phyloP scores from a whole-genome alignment of 163 green algal genomes.

The Prototheca stagnorum region DNA sequence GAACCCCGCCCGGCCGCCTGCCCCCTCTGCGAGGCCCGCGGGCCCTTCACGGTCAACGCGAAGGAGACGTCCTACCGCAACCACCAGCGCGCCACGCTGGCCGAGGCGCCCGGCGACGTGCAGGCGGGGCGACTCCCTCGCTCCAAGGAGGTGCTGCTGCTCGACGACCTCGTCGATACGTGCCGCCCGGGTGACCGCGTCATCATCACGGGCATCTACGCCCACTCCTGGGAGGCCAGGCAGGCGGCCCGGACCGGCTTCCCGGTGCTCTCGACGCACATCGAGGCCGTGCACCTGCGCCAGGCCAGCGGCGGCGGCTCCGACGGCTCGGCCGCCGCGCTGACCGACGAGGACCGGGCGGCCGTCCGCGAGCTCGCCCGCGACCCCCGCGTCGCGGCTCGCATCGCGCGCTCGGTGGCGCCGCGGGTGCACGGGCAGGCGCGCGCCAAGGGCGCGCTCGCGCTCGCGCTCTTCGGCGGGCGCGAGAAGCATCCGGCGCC shows the following conservation, averaged over 20 bases:
- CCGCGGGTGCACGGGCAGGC: conserved; percentile 95
- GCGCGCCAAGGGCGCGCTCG: conserved; percentile 90
- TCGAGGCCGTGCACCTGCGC: conserved; percentile 80
- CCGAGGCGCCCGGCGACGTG: conserved; percentile 83
- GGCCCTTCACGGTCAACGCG: conserved; percentile 77
- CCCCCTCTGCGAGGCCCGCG: conserved; percentile 68
- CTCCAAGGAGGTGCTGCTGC: conserved; percentile 92
- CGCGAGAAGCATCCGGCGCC: conserved; percentile 53
- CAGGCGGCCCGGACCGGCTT: conserved; percentile 87
- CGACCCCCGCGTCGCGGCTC: conserved; percentile 51
- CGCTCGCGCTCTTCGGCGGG: conserved; percentile 87
- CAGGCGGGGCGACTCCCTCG: conserved; percentile 84
- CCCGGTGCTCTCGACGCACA: conserved; percentile 83
- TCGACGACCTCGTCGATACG: conserved; percentile 91
- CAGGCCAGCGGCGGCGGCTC: no score
- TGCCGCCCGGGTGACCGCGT: conserved; percentile 85
- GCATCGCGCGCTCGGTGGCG: conserved; percentile 88
- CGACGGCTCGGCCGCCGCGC: conserved; percentile 43
- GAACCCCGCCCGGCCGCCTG: conserved; percentile 70
- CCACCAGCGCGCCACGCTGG: conserved; percentile 96
- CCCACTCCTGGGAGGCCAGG: conserved; percentile 67
- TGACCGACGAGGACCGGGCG: conserved; percentile 88
- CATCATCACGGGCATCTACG: conserved; percentile 76
- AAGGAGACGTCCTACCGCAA: conserved; percentile 89
- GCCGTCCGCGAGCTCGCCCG: conserved; percentile 61